Evolutionary conservation across 2,329 filamentous ascomycete species (phyloP), one percentile per base, ranked within the genome.

Genomic region (Trichoderma sp.): DNA sequence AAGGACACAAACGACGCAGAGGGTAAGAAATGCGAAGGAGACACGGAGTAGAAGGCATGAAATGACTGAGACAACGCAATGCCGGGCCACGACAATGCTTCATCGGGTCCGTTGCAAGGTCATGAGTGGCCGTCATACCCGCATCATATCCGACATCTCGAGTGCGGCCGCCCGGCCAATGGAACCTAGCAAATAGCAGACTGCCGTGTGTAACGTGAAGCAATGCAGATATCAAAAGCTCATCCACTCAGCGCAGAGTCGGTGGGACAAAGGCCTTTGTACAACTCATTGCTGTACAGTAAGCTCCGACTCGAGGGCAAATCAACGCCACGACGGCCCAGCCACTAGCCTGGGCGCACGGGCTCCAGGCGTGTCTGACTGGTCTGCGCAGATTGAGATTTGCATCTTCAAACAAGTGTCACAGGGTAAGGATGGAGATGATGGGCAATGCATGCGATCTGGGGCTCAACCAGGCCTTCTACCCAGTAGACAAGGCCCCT

Each of bases 201-300:
- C 30, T 53, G 28, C 67, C 67, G 39, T 47, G 67, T 69, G 67
- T 69, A 34, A 62, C 57, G 20, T 26, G 57, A 69, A 69, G 30
- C n/a, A 39, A 39, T 28, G 13, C 9, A 17, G 57, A n/a, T 13
- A 30, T 34, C 30, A 12, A n/a, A 12, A 1, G 15, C 43, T 12
- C 23, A 20, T n/a, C 30, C 63, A 28, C 30, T 57, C 9, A 28
- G 47, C n/a, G 30, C 6, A 39, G 20, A 7, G 15, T n/a, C 15
- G 47, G 63, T 57, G 47, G 63, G 23, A 59, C 57, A 23, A 34
- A 57, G 20, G 47, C 15, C 3, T 26, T 53, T 66, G 63, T 39
- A 66, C 47, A 66, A 57, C 63, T 28, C 63, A 57, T 17, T 62
- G 58, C 47, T 23, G 28, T 23, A 32, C 43, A 53, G 67, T 53